phyloP scores from a whole-genome alignment of 2,329 filamentous ascomycete species.

The Botrytis hyacinthi region DNA sequence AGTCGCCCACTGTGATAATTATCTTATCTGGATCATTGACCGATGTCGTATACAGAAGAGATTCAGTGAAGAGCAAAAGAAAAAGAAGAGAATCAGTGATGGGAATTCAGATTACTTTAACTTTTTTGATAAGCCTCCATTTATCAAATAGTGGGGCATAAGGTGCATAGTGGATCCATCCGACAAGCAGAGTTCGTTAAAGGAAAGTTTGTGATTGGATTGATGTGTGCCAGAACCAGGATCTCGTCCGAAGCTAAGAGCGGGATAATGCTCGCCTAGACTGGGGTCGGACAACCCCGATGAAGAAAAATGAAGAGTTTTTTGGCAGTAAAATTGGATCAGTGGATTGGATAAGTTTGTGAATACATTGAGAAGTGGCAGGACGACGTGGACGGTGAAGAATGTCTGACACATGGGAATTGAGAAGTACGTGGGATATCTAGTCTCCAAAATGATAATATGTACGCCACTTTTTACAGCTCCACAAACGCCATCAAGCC shows the following conservation, averaged over 20 bases:
- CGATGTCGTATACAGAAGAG: neutral
- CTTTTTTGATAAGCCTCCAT: constrained; percentile 5
- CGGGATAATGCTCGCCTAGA: constrained; percentile 11
- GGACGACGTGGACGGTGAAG: neutral
- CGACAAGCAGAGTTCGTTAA: neutral
- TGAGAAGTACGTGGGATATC: neutral
- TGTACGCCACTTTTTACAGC: constrained; percentile 20
- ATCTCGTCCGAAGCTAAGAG: constrained; percentile 10
- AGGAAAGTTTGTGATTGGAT: constrained; percentile 10
- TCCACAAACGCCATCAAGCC: constrained; percentile 17
- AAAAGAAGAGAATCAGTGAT: neutral
- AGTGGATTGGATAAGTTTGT: constrained; percentile 4
- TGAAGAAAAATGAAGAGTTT: constrained; percentile 8
- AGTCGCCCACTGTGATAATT: constrained; percentile 38
- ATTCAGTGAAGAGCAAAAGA: neutral
- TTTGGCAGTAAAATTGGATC: constrained; percentile 1
- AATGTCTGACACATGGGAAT: constrained; percentile 10
- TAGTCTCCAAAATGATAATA: neutral
- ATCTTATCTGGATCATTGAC: constrained; percentile 14
- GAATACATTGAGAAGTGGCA: neutral
- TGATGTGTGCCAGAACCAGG: neutral
- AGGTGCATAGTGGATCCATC: neutral
- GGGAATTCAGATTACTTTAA: constrained; percentile 15
- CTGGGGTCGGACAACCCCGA: constrained; percentile 18
- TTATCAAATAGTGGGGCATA: constrained; percentile 10